These are phyloP conservation scores for Puccinia horiana DNA, from an alignment of 1,284 basidiomycete species.

Conservation along the genomic window DNA sequence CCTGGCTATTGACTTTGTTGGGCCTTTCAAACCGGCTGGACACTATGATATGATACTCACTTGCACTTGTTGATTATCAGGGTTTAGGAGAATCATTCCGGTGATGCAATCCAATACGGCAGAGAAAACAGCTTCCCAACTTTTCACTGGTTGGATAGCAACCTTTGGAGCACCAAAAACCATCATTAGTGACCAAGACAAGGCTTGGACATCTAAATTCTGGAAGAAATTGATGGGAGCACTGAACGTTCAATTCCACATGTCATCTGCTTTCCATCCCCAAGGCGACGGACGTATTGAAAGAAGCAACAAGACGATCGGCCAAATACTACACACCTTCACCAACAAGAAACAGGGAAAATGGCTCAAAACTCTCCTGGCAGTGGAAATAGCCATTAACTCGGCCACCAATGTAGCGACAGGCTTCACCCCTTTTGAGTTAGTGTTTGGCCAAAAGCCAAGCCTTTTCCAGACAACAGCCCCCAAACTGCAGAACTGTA, in stretches of 20 bases:
- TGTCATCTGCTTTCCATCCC: constrained; percentile 52
- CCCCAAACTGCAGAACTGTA: not conserved
- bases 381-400: constrained; percentile 51
- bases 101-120: not conserved
- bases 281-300: constrained; percentile 52
- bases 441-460: constrained; percentile 50
- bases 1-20: constrained; percentile 29
- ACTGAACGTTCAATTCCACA: not conserved
- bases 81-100: not conserved
- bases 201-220: constrained; percentile 54
- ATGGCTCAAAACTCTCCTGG: constrained; percentile 48
- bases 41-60: constrained; percentile 13
- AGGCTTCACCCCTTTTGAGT: constrained; percentile 48
- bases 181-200: constrained; percentile 54
- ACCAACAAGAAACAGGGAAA: constrained; percentile 53
- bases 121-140: not conserved
- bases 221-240: constrained; percentile 52
- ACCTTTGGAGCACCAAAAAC: constrained; percentile 51
- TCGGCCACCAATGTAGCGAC: constrained; percentile 50
- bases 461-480: constrained; percentile 50
- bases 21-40: not conserved
- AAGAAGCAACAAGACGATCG: constrained; percentile 56
- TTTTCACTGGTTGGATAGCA: not conserved
- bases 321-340: constrained; percentile 51
- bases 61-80: not conserved